These are phyloP conservation scores for Leishmania amazonensis DNA, from an alignment of 208 protist species.

Conservation along the genomic window DNA sequence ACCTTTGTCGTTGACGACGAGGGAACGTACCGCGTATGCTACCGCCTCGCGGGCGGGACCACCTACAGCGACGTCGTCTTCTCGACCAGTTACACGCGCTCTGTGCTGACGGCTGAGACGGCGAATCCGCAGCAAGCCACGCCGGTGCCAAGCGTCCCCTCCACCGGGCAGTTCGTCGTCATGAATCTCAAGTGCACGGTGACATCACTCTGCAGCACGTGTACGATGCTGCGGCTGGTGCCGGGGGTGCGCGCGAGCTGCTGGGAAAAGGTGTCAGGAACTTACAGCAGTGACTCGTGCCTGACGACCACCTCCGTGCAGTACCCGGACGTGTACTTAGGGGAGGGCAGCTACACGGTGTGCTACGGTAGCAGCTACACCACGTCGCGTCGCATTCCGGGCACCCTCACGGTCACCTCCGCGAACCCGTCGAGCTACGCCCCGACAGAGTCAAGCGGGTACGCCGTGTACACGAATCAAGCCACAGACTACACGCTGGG, in stretches of 20 bases:
- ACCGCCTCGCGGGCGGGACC: conserved; percentile 37
- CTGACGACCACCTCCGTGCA: conserved; percentile 48
- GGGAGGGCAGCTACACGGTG: conserved; percentile 70
- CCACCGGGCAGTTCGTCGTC: conserved; percentile 70
- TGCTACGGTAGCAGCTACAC: conserved; percentile 64
- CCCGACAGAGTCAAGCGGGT: conserved; percentile 23
- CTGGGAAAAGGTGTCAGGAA: conserved; percentile 52
- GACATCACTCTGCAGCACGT: conserved; percentile 52
- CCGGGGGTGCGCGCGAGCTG: conserved; percentile 63
- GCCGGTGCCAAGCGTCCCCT: conserved; percentile 46
- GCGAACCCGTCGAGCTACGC: conserved; percentile 72
- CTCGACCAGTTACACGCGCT: conserved; percentile 35
- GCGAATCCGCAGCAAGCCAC: conserved; percentile 56
- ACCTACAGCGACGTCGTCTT: conserved; percentile 59
- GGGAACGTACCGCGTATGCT: conserved; percentile 88
- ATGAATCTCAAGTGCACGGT: conserved; percentile 55
- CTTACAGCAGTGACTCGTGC: conserved; percentile 70
- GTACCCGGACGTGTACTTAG: conserved; percentile 75
- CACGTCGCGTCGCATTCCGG: conserved; percentile 63
- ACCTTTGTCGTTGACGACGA: conserved; percentile 57
- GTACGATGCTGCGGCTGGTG: conserved; percentile 66
- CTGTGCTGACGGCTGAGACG: conserved; percentile 32
- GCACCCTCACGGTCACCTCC: conserved; percentile 48
- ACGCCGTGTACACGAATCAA: conserved; percentile 79
- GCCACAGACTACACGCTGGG: conserved; percentile 55